Conservation (phyloP, 176 grass and related monocot genomes). For the Guadua angustifolia region DNA sequence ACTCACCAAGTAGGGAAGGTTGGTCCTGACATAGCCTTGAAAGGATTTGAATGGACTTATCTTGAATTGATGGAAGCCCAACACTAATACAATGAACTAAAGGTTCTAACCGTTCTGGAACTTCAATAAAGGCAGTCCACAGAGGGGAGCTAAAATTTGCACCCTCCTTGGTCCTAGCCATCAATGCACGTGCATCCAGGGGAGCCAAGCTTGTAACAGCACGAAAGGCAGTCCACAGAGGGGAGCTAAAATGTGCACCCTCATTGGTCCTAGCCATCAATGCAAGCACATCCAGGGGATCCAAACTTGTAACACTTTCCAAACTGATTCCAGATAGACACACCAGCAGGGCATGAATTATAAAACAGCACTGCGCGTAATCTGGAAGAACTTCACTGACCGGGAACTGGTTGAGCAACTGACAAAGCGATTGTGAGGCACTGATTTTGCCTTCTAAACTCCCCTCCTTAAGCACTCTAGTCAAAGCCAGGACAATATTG, state of each 20-base stretch:
- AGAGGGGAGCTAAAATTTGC: slow-evolving; percentile 61
- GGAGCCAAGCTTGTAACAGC: slow-evolving; percentile 51
- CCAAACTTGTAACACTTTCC: slow-evolving; percentile 54
- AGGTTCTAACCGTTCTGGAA: slow-evolving; percentile 69
- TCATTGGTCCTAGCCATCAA: slow-evolving; percentile 69
- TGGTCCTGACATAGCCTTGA: slow-evolving; percentile 77
- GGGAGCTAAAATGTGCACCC: slow-evolving; percentile 56
- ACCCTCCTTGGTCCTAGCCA: slow-evolving; percentile 65
- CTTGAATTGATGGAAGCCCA: slow-evolving; percentile 74
- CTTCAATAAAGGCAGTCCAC: slow-evolving; percentile 71
- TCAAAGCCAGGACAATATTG: slow-evolving; percentile 78
- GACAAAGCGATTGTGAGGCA: slow-evolving; percentile 71
- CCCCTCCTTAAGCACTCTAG: slow-evolving; percentile 83
- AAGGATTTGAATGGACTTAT: slow-evolving; percentile 89
- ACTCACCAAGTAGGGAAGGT: slow-evolving; percentile 71
- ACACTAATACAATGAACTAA: slow-evolving; percentile 70
- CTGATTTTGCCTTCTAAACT: slow-evolving; percentile 90
- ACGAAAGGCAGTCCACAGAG: slow-evolving; percentile 64
- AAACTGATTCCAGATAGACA: slow-evolving; percentile 75
- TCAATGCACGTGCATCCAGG: slow-evolving; percentile 67
- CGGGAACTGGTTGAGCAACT: slow-evolving; percentile 80
- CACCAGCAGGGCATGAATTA: slow-evolving; percentile 76
- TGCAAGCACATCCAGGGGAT: slow-evolving; percentile 73
- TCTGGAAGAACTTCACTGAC: slow-evolving; percentile 73
- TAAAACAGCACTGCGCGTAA: slow-evolving; percentile 68